Base-by-base conservation (phyloP, 2,329 filamentous ascomycete genomes). In the Fusarium sp. region DNA sequence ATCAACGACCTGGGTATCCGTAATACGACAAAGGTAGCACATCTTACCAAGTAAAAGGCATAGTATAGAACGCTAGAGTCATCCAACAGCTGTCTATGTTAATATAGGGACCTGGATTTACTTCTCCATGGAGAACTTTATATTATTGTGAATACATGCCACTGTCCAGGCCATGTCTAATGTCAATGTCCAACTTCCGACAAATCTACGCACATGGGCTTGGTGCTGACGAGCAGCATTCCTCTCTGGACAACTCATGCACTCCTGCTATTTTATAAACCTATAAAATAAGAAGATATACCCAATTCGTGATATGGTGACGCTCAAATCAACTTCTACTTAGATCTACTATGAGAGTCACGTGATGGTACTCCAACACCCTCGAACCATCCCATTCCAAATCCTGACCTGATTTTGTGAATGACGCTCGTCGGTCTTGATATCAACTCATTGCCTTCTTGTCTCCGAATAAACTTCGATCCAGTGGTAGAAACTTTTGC, bases 331-430 rank as follows among this genome's bases (percentile, higher is more conserved):
- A 22, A n/a, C 20, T 23, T 39, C 17, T 7, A 11, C 11, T 3
- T 20, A 14, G 6, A 32, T 7, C 17, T 20, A 7, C 1, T 5
- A 10, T 14, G 3, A 2, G 2, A 10, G 20, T 62, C 65, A 68
- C 65, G 63, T 68, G 65, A 69, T 33, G 13, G 11, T n/a, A 15
- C 32, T 46, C 7, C 23, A 37, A 8, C 17, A 19, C 35, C 7
- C 17, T n/a, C 35, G 35, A 37, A 33, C 30, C 45, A 32, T 40
- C 20, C 17, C 35, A 8, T n/a, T 27, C 47, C 23, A 37, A 45
- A 43, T 60, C 19, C 32, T 56, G 40, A 25, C 43, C 62, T 56
- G 60, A 56, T 52, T 52, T 65, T 52, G 25, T n/a, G 14, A 37
- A 62, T 62, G 46, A 68, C 60, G 51, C 57, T 56, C 23, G 54